Conservation (phyloP, 306 rosid genomes). For the Pyrus communis region DNA sequence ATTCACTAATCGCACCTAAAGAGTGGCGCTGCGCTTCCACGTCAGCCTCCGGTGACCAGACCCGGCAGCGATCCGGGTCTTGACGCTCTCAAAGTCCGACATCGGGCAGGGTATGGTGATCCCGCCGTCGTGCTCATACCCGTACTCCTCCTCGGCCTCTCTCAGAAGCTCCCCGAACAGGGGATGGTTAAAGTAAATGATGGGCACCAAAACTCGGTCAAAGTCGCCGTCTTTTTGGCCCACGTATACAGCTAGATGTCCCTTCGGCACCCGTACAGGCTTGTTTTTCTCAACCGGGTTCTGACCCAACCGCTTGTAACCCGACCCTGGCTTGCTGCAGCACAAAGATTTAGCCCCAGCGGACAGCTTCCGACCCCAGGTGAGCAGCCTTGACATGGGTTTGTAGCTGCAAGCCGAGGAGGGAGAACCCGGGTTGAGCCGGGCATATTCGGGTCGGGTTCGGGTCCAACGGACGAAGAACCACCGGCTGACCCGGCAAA, state of each 20-base stretch:
- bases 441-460: slow-evolving; percentile 19
- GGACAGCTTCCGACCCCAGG: slow-evolving; percentile 51
- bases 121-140: slow-evolving; percentile 73
- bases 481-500: slow-evolving; percentile 40
- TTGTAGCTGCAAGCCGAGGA: slow-evolving; percentile 2
- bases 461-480: slow-evolving; percentile 19
- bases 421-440: not conserved
- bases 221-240: slow-evolving; percentile 71
- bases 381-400: slow-evolving; percentile 35
- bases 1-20: not conserved
- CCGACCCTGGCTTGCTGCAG: slow-evolving; percentile 19
- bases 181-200: slow-evolving; percentile 83
- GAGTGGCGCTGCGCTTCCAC: slow-evolving; percentile 29
- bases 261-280: slow-evolving; percentile 57
- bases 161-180: slow-evolving; percentile 59
- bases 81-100: slow-evolving; percentile 64
- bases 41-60: slow-evolving; percentile 27
- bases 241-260: slow-evolving; percentile 81
- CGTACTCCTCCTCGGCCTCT: slow-evolving; percentile 73
- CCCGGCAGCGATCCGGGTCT: slow-evolving; percentile 63
- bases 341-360: slow-evolving; percentile 47
- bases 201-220: slow-evolving; percentile 77
- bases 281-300: slow-evolving; percentile 12
- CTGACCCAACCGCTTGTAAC: slow-evolving; percentile 35
- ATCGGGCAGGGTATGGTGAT: slow-evolving; percentile 77